phyloP scores from a whole-genome alignment of 345 rosid species.

The Brassica carinata region DNA sequence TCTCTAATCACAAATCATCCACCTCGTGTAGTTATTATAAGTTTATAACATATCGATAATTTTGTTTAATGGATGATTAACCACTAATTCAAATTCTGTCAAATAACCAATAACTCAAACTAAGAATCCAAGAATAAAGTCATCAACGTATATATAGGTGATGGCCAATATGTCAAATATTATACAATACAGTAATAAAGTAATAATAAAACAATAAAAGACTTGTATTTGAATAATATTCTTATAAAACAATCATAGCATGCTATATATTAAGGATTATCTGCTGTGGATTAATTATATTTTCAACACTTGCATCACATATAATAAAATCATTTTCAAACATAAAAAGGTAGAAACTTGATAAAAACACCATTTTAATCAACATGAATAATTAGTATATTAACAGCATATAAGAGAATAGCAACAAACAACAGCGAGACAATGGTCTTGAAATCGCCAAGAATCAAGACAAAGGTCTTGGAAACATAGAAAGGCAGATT shows the following conservation, averaged over 20 bases:
- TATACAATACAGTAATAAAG: neutral
- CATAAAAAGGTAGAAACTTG: neutral
- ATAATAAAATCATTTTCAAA: neutral
- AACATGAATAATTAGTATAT: neutral
- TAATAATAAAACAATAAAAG: neutral
- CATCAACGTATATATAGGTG: neutral
- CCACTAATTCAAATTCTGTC: neutral
- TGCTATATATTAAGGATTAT: neutral
- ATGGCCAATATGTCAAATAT: neutral
- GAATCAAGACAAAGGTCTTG: constrained; percentile 32
- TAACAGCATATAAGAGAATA: neutral
- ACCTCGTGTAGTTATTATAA: constrained; percentile 1
- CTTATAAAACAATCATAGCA: neutral
- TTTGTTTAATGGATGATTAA: constrained; percentile 2
- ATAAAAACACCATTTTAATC: neutral
- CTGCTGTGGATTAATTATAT: neutral
- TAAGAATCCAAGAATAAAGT: neutral
- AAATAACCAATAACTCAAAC: neutral
- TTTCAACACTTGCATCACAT: neutral
- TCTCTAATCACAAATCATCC: constrained; percentile 22
- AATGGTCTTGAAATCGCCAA: constrained; percentile 33
- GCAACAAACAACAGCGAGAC: constrained; percentile 24
- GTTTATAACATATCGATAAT: neutral
- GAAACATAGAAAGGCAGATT: constrained; percentile 29
- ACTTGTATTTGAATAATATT: neutral